Percentiles rank a stretch among this genome's conserved stretches.
These are phyloP conservation scores for Somion occarium DNA, from an alignment of 1,284 basidiomycete genomes.

Conservation along the genomic window DNA sequence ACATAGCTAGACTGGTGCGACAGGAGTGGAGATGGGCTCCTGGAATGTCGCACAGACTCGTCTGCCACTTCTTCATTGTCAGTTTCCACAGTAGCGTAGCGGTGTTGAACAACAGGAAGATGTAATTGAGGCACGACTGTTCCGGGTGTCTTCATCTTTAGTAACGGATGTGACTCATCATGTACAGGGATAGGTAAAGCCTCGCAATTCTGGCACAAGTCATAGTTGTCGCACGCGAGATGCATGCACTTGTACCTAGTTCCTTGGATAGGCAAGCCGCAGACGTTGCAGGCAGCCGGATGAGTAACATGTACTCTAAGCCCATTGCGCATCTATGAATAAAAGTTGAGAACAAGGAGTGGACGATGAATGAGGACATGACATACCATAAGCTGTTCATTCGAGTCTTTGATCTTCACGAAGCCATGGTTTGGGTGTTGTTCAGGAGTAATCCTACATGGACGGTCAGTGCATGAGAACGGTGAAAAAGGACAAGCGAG, in stretches of 20 bases:
- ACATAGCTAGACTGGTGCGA: no score
- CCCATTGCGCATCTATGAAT: conserved; percentile 16
- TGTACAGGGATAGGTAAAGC: conserved; percentile 76
- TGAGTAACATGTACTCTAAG: conserved; percentile 15
- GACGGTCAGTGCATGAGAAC: neutral
- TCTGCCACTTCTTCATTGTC: no score
- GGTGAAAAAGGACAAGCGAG: neutral
- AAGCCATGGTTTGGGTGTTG: conserved; percentile 81
- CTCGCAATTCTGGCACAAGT: conserved; percentile 81
- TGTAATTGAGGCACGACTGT: no score
- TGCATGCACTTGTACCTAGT: conserved; percentile 85
- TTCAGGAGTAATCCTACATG: conserved; percentile 51
- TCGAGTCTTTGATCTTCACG: conserved; percentile 51
- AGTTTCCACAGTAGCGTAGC: no score
- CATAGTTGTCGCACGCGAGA: conserved; percentile 75
- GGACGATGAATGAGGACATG: neutral
- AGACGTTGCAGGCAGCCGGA: conserved; percentile 34
- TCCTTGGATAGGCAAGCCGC: conserved; percentile 53
- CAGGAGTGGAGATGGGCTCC: no score
- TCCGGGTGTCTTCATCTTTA: conserved; percentile 67
- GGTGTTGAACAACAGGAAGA: no score
- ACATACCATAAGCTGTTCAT: conserved; percentile 55
- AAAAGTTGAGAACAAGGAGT: neutral
- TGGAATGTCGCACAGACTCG: no score
- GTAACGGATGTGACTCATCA: conserved; percentile 67